Base-by-base conservation (phyloP, 1,139 yeast species). In the Kluyveromyces sp. region DNA sequence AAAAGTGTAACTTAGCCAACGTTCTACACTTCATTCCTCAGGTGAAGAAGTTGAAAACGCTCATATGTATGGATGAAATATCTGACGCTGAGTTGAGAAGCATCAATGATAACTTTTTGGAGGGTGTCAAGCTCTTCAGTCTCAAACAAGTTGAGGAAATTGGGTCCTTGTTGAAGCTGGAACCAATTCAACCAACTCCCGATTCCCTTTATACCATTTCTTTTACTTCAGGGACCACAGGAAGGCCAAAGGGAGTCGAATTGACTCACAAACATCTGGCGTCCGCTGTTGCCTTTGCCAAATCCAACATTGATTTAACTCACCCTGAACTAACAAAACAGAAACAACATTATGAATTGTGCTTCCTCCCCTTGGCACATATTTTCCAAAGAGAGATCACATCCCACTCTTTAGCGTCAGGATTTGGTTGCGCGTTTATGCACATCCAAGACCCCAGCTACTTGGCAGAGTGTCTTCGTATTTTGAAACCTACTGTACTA, bases 181-280 rank as follows among this genome's bases (percentile, higher is more conserved):
- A 70, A 1, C 69, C 70, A 40, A 61, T 66, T 32, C 74, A 77
- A 6, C 84, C 88, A 13, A 61, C 56, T 0, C 74, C 80, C 1
- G 73, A 77, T 4, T 72, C 80, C 31, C 49, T 72, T 15, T 76
- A 78, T 52, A 80, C 89, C 40, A 78, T 84, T 49, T 78, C 83
- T 36, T 84, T 83, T 63, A 84, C 94, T 12, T 80, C 88, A 6
- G 89, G 89, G 29, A 80, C 89, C 19, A 81, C 89, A 3, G 88
- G 88, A 15, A 61, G 69, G 45, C 89, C 89, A 15, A 83, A 83
- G 61, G 89, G 89, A 39, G 89, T 80, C n/a, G 74, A 76, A 29
- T 65, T 82, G 51, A 68, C 76, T 6, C 86, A 83, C 45, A 61
- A 62, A 34, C 70, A 68, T 51, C 73, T 78, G 1, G 68, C 74